Percentiles rank a stretch among this genome's conserved stretches.
These are phyloP conservation scores for Boletus sp. DNA, from an alignment of 768 basidiomycete genomes.

Conservation along the genomic window DNA sequence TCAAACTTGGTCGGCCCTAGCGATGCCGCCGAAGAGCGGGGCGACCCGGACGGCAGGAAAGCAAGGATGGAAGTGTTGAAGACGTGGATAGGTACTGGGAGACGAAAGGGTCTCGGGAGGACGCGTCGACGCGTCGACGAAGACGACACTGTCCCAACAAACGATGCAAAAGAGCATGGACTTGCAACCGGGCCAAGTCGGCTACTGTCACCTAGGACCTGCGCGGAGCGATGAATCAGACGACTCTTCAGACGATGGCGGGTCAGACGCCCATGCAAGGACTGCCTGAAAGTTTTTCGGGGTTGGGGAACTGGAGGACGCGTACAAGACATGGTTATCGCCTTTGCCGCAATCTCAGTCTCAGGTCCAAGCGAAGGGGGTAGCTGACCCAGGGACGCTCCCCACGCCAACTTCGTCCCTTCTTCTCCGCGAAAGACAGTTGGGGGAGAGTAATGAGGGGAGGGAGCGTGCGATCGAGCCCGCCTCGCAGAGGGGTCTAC, in stretches of 20 bases:
- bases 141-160: too few relatives aligned
- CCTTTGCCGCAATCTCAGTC: conserved; percentile 13
- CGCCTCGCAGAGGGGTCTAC: neutral
- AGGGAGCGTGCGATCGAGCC: conserved; percentile 5
- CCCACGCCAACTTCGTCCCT: conserved; percentile 30
- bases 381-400: conserved; percentile 3
- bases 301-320: conserved; percentile 25
- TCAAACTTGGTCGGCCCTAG: conserved; percentile 63
- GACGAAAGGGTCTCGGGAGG: conserved; percentile 35
- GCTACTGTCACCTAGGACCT: neutral
- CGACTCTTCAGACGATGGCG: conserved; percentile 39
- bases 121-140: conserved; percentile 22
- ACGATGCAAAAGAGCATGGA: neutral
- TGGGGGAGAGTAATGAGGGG: neutral
- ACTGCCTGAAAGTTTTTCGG: conserved; percentile 60
- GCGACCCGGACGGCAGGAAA: conserved; percentile 42
- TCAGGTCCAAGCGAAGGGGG: neutral
- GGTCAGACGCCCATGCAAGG: conserved; percentile 46
- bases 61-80: conserved; percentile 45
- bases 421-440: neutral
- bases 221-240: conserved; percentile 42
- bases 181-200: neutral
- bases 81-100: conserved; percentile 39
- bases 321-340: conserved; percentile 15
- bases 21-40: conserved; percentile 55